Evolutionary conservation across 2,329 filamentous ascomycete species (phyloP).

Genomic region (Balansia obtecta): DNA sequence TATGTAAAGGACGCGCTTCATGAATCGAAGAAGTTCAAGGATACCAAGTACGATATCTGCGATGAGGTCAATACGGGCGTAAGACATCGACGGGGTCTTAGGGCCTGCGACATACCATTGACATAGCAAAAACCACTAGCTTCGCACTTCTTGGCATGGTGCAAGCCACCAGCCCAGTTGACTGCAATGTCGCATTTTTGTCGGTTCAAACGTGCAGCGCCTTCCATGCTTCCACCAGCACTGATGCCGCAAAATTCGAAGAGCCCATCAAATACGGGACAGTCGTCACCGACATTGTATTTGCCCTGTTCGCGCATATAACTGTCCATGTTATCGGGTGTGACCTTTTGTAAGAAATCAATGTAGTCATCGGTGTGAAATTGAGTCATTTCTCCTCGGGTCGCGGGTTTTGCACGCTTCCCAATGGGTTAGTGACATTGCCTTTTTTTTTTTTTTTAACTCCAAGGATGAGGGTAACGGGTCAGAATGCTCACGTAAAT

Average conservation of each 20-base stretch:
- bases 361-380: slow-evolving; percentile 96
- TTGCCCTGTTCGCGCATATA: slow-evolving; percentile 84
- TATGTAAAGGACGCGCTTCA: slow-evolving; percentile 94
- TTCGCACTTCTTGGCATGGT: slow-evolving; percentile 95
- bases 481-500: slow-evolving; percentile 60
- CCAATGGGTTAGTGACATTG: not conserved
- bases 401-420: slow-evolving; percentile 75
- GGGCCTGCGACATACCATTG: slow-evolving; percentile 52
- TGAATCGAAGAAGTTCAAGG: slow-evolving; percentile 78
- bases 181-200: slow-evolving; percentile 93
- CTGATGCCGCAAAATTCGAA: slow-evolving; percentile 95
- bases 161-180: slow-evolving; percentile 94
- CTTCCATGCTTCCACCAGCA: slow-evolving; percentile 86
- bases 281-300: slow-evolving; percentile 94
- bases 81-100: not conserved
- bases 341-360: slow-evolving; percentile 88
- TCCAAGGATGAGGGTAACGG: not conserved
- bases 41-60: slow-evolving; percentile 92
- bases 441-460: too few relatives aligned
- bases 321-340: slow-evolving; percentile 95
- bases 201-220: slow-evolving; percentile 78
- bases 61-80: slow-evolving; percentile 4
- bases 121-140: slow-evolving; percentile 97
- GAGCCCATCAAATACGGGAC: slow-evolving; percentile 94
- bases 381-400: slow-evolving; percentile 77